A percentile compares a stretch with the other conserved stretches of the same genome.
Conservation (phyloP, 78 protist species). For the Dictyostelium intermedium region DNA sequence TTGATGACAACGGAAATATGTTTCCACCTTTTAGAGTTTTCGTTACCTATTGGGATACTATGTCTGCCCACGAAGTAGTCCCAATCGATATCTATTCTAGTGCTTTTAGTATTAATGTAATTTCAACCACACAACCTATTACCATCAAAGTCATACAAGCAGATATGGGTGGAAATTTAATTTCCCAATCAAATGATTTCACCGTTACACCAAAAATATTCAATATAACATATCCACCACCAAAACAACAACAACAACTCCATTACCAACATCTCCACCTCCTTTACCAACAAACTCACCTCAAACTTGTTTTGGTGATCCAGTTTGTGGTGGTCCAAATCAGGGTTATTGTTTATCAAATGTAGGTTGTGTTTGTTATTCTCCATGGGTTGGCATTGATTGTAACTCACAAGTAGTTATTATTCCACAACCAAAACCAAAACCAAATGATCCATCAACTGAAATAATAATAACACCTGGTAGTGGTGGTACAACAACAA, state of each 20-base stretch:
- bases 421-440: conserved; percentile 2
- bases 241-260: neutral
- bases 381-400: neutral
- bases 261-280: neutral
- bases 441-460: neutral
- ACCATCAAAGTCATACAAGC: no score
- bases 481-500: no score
- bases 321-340: neutral
- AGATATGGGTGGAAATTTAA: neutral
- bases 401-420: neutral
- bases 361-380: neutral
- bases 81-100: neutral
- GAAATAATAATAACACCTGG: neutral
- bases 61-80: no score
- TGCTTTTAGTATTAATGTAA: neutral
- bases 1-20: neutral
- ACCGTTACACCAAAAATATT: neutral
- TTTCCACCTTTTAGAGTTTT: neutral
- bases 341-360: neutral
- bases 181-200: neutral
- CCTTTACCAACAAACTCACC: neutral
- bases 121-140: neutral
- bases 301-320: neutral
- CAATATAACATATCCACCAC: neutral
- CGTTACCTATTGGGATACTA: neutral